Percentiles rank a stretch among this genome's conserved stretches.
phyloP scores from a whole-genome alignment of 75 land plant genomes.

The Gnetum montanum region DNA sequence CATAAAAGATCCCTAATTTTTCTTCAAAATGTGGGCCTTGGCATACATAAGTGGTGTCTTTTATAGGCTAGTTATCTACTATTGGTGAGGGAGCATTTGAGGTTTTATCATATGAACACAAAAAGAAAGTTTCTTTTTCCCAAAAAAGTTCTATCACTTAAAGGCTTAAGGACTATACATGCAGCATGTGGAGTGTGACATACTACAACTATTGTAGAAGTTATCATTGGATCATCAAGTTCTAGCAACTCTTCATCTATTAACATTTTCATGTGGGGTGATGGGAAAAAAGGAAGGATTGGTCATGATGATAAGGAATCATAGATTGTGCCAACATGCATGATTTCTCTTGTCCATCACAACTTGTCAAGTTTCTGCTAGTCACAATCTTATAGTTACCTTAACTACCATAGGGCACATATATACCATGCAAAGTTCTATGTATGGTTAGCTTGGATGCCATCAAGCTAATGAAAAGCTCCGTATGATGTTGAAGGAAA shows the following conservation, averaged over 20 bases:
- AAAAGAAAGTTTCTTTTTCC: constrained; percentile 33
- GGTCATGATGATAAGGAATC: constrained; percentile 79
- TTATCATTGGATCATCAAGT: constrained; percentile 36
- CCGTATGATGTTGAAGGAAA: constrained; percentile 70
- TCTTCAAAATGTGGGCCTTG: constrained; percentile 72
- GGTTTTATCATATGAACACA: constrained; percentile 42
- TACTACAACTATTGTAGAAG: constrained; percentile 68
- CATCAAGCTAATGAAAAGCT: constrained; percentile 59
- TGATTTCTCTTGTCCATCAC: constrained; percentile 38
- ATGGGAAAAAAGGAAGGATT: constrained; percentile 71
- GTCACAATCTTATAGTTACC: constrained; percentile 80
- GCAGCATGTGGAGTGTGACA: constrained; percentile 55
- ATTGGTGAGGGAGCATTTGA: constrained; percentile 89
- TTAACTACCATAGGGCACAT: constrained; percentile 77
- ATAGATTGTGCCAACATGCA: constrained; percentile 49
- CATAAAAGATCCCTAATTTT: too few relatives aligned
- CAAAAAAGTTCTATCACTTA: constrained; percentile 67
- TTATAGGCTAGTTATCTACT: constrained; percentile 69
- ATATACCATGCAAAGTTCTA: constrained; percentile 78
- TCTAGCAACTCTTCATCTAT: constrained; percentile 45
- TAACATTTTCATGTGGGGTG: constrained; percentile 86
- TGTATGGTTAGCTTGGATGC: constrained; percentile 73
- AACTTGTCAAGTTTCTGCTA: constrained; percentile 62
- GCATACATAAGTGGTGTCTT: constrained; percentile 80
- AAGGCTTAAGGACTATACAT: constrained; percentile 38